Evolutionary conservation across 1,139 yeast genomes (phyloP), one percentile per base, ranked within the genome.

Genomic region (Hyphopichia fennica): DNA sequence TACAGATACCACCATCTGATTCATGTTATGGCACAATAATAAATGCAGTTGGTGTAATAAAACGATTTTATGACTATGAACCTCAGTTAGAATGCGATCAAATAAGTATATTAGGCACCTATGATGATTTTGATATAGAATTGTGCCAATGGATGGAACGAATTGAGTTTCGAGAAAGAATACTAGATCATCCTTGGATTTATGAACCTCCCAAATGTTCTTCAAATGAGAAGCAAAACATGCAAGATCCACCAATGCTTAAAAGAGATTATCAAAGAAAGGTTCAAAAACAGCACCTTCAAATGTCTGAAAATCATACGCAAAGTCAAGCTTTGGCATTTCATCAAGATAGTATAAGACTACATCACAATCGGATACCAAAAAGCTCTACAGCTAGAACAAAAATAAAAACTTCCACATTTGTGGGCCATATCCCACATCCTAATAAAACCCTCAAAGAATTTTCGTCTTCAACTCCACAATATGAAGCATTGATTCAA

Each of bases 71-170:
- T 25, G 22, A 34, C 5, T 16, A 6, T 15, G 30, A 23, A 15
- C 37, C 22, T 23, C 20, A 34, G 3, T 22, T 34, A 4, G 20
- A 34, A 3, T 34, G 37, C 23, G 14, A 10, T 8, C n/a, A 23
- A 3, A 20, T 33, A 3, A 13, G 11, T 4, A 7, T 33, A 9
- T 33, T 33, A 13, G 35, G 35, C 4, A 33, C 19, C 3, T 3
- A 17, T 4, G n/a, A 47, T 33, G 57, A 53, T 23, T 41, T 67
- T 11, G 48, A 45, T 9, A 29, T 49, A 2, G 74, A 67, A 43
- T 40, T 67, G 2, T 53, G 52, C 8, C 51, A 52, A 49, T 76
- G 81, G 81, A 50, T 47, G 16, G 52, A 52, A 8, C 53, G 63
- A 7, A 35, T 75, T 29, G 46, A 51, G 3, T 48, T 49, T 30